phyloP scores from a whole-genome alignment of 2,329 filamentous ascomycete genomes.

The Scytalidium sp. region DNA sequence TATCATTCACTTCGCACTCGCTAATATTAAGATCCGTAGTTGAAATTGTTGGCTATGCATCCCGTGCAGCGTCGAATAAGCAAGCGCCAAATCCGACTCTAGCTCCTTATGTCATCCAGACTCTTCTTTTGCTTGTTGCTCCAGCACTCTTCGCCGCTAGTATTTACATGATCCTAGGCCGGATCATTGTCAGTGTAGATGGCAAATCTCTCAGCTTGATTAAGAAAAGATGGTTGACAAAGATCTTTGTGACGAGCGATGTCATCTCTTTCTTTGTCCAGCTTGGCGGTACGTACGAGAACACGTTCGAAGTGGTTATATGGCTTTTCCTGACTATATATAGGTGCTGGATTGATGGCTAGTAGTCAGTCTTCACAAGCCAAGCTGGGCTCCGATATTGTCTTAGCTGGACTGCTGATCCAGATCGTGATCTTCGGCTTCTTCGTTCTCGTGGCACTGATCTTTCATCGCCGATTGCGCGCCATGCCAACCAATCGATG shows the following conservation, averaged over 20 bases:
- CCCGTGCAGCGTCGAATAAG: constrained; percentile 15
- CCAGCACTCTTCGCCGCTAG: constrained; percentile 33
- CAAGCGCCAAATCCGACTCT: constrained; percentile 13
- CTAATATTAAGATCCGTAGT: constrained; percentile 21
- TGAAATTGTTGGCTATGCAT: constrained; percentile 31
- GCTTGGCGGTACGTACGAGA: constrained; percentile 22
- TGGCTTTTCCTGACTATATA: neutral
- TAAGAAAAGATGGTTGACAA: constrained; percentile 35
- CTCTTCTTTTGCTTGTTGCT: constrained; percentile 30
- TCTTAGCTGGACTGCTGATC: constrained; percentile 43
- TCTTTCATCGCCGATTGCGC: constrained; percentile 3
- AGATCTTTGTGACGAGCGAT: constrained; percentile 41
- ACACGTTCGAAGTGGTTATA: neutral
- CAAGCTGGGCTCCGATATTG: constrained; percentile 33
- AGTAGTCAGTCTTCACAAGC: constrained; percentile 19
- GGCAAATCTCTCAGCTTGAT: constrained; percentile 34
- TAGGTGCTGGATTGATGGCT: constrained; percentile 11
- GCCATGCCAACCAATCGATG: constrained; percentile 1
- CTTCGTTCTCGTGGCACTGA: constrained; percentile 32
- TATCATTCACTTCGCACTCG: neutral
- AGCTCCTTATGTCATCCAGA: constrained; percentile 28
- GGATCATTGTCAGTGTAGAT: constrained; percentile 28
- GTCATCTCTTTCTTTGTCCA: constrained; percentile 40
- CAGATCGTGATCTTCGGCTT: constrained; percentile 46
- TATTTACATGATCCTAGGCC: constrained; percentile 34